A percentile compares a stretch with the other conserved stretches of the same genome.
Evolutionary conservation across 495 filamentous ascomycete species (phyloP).

Genomic region (Patellaria atrata): DNA sequence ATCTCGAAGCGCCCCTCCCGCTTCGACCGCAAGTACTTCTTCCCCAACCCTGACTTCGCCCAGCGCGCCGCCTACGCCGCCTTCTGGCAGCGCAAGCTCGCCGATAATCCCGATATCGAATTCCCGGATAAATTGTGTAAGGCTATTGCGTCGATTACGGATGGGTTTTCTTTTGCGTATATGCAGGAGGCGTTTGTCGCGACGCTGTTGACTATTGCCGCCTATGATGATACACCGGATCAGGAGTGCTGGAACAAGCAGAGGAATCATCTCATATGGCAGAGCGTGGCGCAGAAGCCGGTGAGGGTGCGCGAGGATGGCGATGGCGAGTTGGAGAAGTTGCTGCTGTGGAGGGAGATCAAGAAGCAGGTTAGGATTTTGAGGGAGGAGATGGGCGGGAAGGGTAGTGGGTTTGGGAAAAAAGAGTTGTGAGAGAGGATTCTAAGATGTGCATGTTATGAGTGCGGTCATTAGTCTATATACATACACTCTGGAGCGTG

Average conservation of each 20-base stretch:
- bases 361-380: slow-evolving; percentile 30
- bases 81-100: slow-evolving; percentile 28
- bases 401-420: slow-evolving; percentile 3
- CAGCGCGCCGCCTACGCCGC: slow-evolving; percentile 24
- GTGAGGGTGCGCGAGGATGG: slow-evolving; percentile 1
- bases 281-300: not conserved
- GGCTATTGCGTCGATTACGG: slow-evolving; percentile 26
- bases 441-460: too few relatives aligned
- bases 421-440: too few relatives aligned
- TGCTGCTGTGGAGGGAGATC: slow-evolving; percentile 29
- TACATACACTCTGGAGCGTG: too few relatives aligned
- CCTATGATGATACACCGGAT: slow-evolving; percentile 6
- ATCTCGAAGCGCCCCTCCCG: slow-evolving; percentile 28
- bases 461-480: too few relatives aligned
- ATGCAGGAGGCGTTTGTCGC: slow-evolving; percentile 30
- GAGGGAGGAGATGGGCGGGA: slow-evolving; percentile 26
- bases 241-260: slow-evolving; percentile 18
- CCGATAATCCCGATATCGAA: slow-evolving; percentile 24
- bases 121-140: slow-evolving; percentile 27
- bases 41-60: slow-evolving; percentile 22
- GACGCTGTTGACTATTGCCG: slow-evolving; percentile 24
- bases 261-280: slow-evolving; percentile 9
- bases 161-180: slow-evolving; percentile 29
- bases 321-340: slow-evolving; percentile 19
- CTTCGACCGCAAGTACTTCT: slow-evolving; percentile 30